Evolutionary conservation across 1,139 yeast genomes (phyloP).

Genomic region (Sugiyamaella xylanicola): DNA sequence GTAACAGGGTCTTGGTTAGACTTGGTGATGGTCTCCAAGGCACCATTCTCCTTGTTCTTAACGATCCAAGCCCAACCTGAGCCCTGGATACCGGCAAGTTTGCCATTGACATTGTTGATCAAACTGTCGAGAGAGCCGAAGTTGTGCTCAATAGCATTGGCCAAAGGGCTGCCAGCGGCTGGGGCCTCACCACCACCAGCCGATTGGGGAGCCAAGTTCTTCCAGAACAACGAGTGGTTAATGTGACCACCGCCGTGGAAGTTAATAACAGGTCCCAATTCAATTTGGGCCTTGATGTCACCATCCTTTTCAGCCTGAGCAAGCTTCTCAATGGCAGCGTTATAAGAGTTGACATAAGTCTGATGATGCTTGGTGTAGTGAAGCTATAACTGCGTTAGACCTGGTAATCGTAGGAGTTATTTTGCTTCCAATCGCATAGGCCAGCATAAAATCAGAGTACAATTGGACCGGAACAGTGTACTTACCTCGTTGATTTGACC

Average conservation of each 20-base stretch:
- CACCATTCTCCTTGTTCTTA: conserved; percentile 80
- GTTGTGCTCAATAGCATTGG: conserved; percentile 62
- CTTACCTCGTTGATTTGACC: conserved; percentile 80
- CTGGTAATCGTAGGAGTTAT: too few relatives aligned
- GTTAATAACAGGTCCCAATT: conserved; percentile 75
- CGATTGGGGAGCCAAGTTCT: conserved; percentile 79
- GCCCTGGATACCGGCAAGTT: conserved; percentile 92
- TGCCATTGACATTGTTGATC: conserved; percentile 66
- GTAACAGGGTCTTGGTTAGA: conserved; percentile 89
- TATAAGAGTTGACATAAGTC: conserved; percentile 88
- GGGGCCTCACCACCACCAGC: conserved; percentile 89
- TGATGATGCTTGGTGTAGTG: conserved; percentile 96
- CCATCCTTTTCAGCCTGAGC: conserved; percentile 69
- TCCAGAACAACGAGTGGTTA: conserved; percentile 89
- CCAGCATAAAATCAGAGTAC: too few relatives aligned
- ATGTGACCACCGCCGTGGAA: conserved; percentile 96
- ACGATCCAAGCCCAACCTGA: conserved; percentile 98
- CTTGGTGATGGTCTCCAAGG: conserved; percentile 81
- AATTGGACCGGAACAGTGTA: too few relatives aligned
- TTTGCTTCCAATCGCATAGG: too few relatives aligned
- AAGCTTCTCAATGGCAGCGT: conserved; percentile 76
- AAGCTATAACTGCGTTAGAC: conserved; percentile 26
- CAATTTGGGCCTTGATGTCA: conserved; percentile 67
- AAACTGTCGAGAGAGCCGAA: conserved; percentile 80
- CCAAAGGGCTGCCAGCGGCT: conserved; percentile 56